Evolutionary conservation across 2,329 filamentous ascomycete genomes (phyloP).

Genomic region (Coccinonectria pachysandricola): DNA sequence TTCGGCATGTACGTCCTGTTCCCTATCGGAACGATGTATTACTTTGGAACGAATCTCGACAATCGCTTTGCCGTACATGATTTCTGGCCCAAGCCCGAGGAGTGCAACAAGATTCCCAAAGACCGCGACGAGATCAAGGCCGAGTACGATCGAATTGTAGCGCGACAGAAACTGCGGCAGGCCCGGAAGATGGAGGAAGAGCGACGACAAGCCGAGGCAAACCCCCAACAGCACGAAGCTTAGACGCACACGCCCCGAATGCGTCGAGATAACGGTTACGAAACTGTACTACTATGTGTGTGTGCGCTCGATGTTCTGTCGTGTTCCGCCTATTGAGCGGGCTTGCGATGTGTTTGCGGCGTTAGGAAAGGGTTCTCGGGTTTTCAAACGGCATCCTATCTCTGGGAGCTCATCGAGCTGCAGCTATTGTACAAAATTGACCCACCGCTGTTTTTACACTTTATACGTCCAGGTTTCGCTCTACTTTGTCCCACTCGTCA

Average conservation of each 20-base stretch:
- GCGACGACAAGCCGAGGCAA: constrained; percentile 17
- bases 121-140: constrained; percentile 73
- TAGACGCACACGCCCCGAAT: too few species aligned
- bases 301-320: too few species aligned
- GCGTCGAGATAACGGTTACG: too few species aligned
- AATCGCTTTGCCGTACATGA: constrained; percentile 76
- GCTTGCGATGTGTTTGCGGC: not conserved
- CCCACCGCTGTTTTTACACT: constrained; percentile 9
- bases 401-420: too few species aligned
- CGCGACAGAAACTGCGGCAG: constrained; percentile 64
- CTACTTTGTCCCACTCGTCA: constrained; percentile 43
- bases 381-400: constrained; percentile 17
- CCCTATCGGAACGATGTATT: constrained; percentile 98
- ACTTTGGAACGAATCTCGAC: constrained; percentile 98
- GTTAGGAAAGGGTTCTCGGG: constrained; percentile 10
- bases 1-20: constrained; percentile 99
- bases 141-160: constrained; percentile 65
- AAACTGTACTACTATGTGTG: too few species aligned
- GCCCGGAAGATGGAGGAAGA: constrained; percentile 32
- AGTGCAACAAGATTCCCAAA: constrained; percentile 66
- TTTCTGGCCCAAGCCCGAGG: constrained; percentile 83
- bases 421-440: constrained; percentile 12
- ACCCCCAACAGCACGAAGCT: constrained; percentile 16
- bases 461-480: constrained; percentile 42
- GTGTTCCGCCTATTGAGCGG: too few species aligned